Percentiles rank a stretch among this genome's conserved stretches.
phyloP scores from a whole-genome alignment of 2,329 filamentous ascomycete species.

The Fusarium agapanthi region DNA sequence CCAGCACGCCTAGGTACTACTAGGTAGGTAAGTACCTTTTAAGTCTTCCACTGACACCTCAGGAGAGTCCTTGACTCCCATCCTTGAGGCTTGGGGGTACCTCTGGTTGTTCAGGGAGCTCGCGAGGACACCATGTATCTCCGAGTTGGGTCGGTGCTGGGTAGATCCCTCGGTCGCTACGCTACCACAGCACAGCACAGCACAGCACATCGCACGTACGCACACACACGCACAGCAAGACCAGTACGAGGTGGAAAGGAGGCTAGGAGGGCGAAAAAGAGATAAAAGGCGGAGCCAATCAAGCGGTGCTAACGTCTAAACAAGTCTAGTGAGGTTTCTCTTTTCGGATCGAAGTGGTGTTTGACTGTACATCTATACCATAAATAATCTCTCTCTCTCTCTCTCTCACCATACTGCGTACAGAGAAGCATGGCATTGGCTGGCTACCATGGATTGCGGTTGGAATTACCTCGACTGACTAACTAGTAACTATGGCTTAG shows the following conservation, averaged over 20 bases:
- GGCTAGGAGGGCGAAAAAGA: slow-evolving; percentile 35
- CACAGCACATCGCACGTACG: not conserved
- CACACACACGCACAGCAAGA: not conserved
- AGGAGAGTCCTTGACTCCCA: slow-evolving; percentile 5
- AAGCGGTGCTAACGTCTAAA: slow-evolving; percentile 26
- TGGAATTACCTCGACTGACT: not conserved
- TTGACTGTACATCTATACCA: not conserved
- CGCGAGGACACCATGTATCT: slow-evolving; percentile 26
- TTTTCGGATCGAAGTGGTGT: slow-evolving; percentile 10
- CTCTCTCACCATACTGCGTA: not conserved
- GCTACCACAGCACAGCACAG: slow-evolving; percentile 7
- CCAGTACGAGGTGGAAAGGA: slow-evolving; percentile 29
- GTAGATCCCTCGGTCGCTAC: slow-evolving; percentile 31
- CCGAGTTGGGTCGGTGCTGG: slow-evolving; percentile 20
- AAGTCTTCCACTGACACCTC: slow-evolving; percentile 16
- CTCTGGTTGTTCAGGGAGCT: not conserved
- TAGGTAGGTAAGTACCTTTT: not conserved
- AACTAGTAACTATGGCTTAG: not conserved
- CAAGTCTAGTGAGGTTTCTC: slow-evolving; percentile 24
- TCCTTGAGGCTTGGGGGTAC: not conserved
- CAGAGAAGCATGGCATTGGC: not conserved
- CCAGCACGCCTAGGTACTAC: slow-evolving; percentile 19
- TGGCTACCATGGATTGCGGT: not conserved
- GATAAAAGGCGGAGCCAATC: slow-evolving; percentile 34
- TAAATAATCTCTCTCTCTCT: not conserved